These are phyloP conservation scores for Mrakia gelida DNA, from an alignment of 768 basidiomycete species.

Conservation along the genomic window DNA sequence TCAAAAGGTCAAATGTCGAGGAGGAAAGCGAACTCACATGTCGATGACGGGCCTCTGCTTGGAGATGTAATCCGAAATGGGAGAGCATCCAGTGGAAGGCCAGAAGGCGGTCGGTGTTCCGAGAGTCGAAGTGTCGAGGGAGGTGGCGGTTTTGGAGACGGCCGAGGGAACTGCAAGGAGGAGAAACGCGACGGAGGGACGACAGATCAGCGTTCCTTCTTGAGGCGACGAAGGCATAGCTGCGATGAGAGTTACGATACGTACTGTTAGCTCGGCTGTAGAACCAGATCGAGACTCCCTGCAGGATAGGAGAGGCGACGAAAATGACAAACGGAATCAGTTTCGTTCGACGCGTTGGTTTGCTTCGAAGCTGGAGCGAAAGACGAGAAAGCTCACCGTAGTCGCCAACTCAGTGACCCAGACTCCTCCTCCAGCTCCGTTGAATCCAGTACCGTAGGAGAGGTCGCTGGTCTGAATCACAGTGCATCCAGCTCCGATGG, in stretches of 20 bases:
- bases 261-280: not conserved
- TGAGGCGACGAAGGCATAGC: too few relatives aligned
- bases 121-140: slow-evolving; percentile 22
- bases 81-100: slow-evolving; percentile 17
- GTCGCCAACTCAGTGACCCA: slow-evolving; percentile 25
- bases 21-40: not conserved
- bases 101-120: slow-evolving; percentile 21
- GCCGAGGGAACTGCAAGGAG: not conserved
- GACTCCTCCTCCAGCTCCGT: slow-evolving; percentile 19
- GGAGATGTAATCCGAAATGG: slow-evolving; percentile 14
- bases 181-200: too few relatives aligned
- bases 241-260: not conserved
- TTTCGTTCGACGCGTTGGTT: not conserved
- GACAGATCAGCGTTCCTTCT: too few relatives aligned
- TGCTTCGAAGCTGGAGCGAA: too few relatives aligned
- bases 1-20: not conserved
- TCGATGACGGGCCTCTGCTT: slow-evolving; percentile 3
- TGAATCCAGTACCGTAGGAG: slow-evolving; percentile 20
- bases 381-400: not conserved
- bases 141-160: not conserved
- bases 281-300: slow-evolving; percentile 27
- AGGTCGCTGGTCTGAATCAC: not conserved
- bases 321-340: too few relatives aligned
- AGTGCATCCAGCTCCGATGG: slow-evolving; percentile 16
- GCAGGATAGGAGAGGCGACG: not conserved